A percentile compares a stretch with the other conserved stretches of the same genome.
phyloP scores from a whole-genome alignment of 2,329 filamentous ascomycete genomes.

The Monosporascus sp. region DNA sequence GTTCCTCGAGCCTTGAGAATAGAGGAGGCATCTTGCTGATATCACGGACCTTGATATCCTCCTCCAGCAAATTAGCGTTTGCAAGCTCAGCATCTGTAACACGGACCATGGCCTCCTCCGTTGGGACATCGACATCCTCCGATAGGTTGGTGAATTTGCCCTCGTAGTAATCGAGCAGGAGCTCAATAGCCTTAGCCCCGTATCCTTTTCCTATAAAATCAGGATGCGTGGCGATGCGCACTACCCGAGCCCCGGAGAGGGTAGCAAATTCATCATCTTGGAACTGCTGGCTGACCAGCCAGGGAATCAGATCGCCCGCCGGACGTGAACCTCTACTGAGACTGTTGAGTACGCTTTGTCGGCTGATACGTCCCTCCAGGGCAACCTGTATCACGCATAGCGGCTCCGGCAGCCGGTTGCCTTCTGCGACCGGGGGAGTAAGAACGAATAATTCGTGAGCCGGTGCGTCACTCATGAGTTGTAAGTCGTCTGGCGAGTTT shows the following conservation, averaged over 20 bases:
- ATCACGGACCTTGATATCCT: slow-evolving; percentile 86
- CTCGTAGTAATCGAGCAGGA: slow-evolving; percentile 89
- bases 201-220: slow-evolving; percentile 93
- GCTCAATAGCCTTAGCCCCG: slow-evolving; percentile 79
- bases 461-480: slow-evolving; percentile 95
- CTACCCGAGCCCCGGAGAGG: slow-evolving; percentile 84
- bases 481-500: slow-evolving; percentile 96
- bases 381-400: slow-evolving; percentile 93
- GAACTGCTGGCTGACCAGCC: slow-evolving; percentile 96
- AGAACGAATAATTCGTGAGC: slow-evolving; percentile 95
- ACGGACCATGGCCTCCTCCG: slow-evolving; percentile 64
- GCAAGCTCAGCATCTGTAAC: slow-evolving; percentile 80
- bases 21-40: slow-evolving; percentile 89
- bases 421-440: slow-evolving; percentile 76
- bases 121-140: slow-evolving; percentile 57
- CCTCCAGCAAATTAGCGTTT: slow-evolving; percentile 69
- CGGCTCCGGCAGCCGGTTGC: slow-evolving; percentile 79
- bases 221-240: slow-evolving; percentile 93
- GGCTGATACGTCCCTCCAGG: slow-evolving; percentile 90
- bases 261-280: slow-evolving; percentile 95
- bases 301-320: slow-evolving; percentile 90
- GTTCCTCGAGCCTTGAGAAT: slow-evolving; percentile 82
- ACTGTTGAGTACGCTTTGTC: slow-evolving; percentile 85
- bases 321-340: slow-evolving; percentile 85
- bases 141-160: slow-evolving; percentile 83